phyloP scores from a whole-genome alignment of 2,329 filamentous ascomycete genomes.

The Aspergillus amoenus region DNA sequence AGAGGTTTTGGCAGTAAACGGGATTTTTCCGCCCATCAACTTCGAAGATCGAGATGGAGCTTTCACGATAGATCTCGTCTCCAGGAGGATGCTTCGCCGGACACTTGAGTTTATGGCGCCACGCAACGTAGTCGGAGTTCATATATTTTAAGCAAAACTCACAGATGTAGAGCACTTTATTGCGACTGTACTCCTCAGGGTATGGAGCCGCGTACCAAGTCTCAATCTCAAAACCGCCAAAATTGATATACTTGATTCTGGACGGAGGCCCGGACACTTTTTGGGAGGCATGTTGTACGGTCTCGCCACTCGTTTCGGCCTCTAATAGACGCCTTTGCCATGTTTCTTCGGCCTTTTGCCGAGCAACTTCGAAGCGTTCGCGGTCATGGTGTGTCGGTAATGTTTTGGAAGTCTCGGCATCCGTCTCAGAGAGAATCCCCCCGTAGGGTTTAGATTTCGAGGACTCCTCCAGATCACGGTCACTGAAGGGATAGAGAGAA shows the following conservation, averaged over 20 bases:
- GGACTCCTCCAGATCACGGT: constrained; percentile 82
- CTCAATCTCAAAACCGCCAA: constrained; percentile 96
- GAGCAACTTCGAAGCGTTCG: constrained; percentile 82
- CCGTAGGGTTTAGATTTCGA: constrained; percentile 92
- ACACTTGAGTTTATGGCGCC: constrained; percentile 96
- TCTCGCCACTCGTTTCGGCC: constrained; percentile 63
- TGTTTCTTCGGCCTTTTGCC: constrained; percentile 86
- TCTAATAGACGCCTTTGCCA: constrained; percentile 71
- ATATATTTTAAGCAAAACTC: constrained; percentile 99
- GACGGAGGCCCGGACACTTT: constrained; percentile 85
- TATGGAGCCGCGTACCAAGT: constrained; percentile 99
- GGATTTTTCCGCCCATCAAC: constrained; percentile 92
- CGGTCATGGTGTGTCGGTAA: constrained; percentile 78
- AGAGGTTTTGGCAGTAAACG: constrained; percentile 95
- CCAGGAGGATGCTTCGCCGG: constrained; percentile 94
- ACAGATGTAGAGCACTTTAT: constrained; percentile 96
- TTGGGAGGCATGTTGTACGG: constrained; percentile 63
- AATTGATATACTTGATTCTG: constrained; percentile 98
- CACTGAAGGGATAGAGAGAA: constrained; percentile 84
- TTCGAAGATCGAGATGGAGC: constrained; percentile 92
- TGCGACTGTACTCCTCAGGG: constrained; percentile 96
- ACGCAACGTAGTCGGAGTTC: constrained; percentile 98
- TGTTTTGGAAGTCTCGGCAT: constrained; percentile 89
- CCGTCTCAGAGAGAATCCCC: constrained; percentile 81
- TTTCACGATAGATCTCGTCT: constrained; percentile 96